phyloP scores from a whole-genome alignment of 2,329 filamentous ascomycete genomes.

The Coleophoma eucalyptorum region DNA sequence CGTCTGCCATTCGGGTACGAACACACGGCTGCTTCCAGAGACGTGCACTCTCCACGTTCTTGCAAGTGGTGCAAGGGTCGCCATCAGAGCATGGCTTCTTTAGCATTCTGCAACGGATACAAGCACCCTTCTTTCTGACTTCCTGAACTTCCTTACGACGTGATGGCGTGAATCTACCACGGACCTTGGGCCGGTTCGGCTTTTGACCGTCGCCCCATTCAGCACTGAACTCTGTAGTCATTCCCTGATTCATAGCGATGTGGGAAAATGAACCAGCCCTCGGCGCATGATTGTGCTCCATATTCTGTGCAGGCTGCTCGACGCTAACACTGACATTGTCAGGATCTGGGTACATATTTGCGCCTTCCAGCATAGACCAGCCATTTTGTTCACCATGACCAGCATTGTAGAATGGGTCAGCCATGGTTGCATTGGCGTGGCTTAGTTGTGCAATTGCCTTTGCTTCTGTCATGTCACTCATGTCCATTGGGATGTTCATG shows the following conservation, averaged over 20 bases:
- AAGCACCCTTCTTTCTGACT: constrained; percentile 61
- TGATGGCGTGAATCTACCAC: constrained; percentile 52
- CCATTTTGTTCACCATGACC: constrained; percentile 13
- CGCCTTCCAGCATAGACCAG: constrained; percentile 24
- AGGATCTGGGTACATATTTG: constrained; percentile 15
- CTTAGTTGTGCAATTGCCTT: constrained; percentile 17
- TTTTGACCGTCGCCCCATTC: constrained; percentile 27
- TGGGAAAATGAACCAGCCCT: constrained; percentile 12
- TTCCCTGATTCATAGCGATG: constrained; percentile 10
- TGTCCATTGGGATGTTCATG: constrained; percentile 10
- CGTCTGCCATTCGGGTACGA: constrained; percentile 56
- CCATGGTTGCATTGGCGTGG: constrained; percentile 17
- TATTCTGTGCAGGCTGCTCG: background rate
- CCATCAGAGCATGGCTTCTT: constrained; percentile 65
- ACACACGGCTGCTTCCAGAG: constrained; percentile 65
- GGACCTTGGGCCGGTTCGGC: constrained; percentile 37
- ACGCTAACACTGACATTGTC: background rate
- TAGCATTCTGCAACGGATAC: constrained; percentile 61
- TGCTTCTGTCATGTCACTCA: constrained; percentile 7
- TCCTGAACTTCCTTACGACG: constrained; percentile 63
- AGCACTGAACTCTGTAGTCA: constrained; percentile 26
- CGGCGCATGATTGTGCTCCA: background rate
- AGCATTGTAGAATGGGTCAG: constrained; percentile 12
- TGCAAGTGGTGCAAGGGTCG: constrained; percentile 59
- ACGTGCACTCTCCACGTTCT: constrained; percentile 58